Conservation (phyloP, 805 yeast genomes). For the Phaffomyces thermotolerans region DNA sequence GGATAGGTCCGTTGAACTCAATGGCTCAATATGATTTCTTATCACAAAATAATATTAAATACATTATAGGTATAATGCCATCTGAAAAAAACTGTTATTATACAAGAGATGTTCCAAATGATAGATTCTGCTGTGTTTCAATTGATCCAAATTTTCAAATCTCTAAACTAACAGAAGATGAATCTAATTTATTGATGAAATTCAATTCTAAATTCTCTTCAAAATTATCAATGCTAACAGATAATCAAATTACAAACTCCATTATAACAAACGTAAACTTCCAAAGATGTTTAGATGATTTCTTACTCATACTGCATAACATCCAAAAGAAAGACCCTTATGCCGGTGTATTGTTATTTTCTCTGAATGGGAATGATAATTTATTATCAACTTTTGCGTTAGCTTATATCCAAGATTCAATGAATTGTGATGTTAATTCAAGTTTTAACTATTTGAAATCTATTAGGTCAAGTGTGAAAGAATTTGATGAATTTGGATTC, state of each 20-base stretch:
- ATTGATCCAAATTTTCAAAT: conserved; percentile 29
- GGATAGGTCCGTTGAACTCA: conserved; percentile 41
- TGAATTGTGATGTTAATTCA: conserved; percentile 19
- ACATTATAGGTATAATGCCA: conserved; percentile 30
- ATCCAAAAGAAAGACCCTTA: conserved; percentile 20
- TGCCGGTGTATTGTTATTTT: conserved; percentile 21
- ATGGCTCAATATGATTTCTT: conserved; percentile 33
- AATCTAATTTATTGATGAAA: conserved; percentile 20
- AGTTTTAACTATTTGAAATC: conserved; percentile 20
- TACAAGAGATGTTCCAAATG: conserved; percentile 22
- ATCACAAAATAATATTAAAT: conserved; percentile 31
- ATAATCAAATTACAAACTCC: conserved; percentile 17
- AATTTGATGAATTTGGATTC: conserved; percentile 19
- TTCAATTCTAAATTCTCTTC: conserved; percentile 24
- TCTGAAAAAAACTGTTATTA: conserved; percentile 27
- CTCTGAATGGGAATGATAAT: conserved; percentile 25
- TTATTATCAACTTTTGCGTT: conserved; percentile 18
- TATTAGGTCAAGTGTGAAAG: conserved; percentile 21
- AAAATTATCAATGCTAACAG: conserved; percentile 14
- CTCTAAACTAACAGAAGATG: conserved; percentile 22
- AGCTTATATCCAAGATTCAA: conserved; percentile 18
- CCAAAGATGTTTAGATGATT: conserved; percentile 20
- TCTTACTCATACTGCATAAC: conserved; percentile 12
- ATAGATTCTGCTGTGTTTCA: conserved; percentile 24
- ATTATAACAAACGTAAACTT: conserved; percentile 20